phyloP scores from a whole-genome alignment of 1,139 yeast genomes.

The Yamadazyma atmosphaerica region DNA sequence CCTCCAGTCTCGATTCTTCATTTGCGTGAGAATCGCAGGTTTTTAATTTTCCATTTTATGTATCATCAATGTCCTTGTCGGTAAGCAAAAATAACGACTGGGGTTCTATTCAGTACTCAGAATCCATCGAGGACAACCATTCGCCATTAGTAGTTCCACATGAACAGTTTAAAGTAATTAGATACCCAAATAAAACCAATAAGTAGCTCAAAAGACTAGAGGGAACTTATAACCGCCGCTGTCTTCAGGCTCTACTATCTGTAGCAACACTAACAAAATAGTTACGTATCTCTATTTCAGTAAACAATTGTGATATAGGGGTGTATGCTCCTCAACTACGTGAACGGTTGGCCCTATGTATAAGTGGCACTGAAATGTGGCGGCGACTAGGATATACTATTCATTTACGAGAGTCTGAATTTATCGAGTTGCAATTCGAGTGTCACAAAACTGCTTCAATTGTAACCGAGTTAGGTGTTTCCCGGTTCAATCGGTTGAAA shows the following conservation, averaged over 20 bases:
- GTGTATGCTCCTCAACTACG: not conserved
- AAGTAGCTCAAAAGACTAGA: too few relatives aligned
- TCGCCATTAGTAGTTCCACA: not conserved
- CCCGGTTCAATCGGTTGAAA: conserved; percentile 3
- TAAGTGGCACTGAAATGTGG: not conserved
- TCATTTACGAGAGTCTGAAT: not conserved
- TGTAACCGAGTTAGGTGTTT: not conserved
- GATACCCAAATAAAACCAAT: not conserved
- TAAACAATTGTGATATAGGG: not conserved
- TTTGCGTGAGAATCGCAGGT: too few relatives aligned
- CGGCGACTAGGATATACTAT: not conserved
- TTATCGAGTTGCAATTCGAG: conserved; percentile 1
- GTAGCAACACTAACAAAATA: not conserved
- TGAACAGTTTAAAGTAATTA: not conserved
- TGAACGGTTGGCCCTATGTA: not conserved
- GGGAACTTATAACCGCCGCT: too few relatives aligned
- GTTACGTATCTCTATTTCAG: not conserved
- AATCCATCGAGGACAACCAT: not conserved
- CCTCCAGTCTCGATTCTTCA: too few relatives aligned
- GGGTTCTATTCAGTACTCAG: not conserved
- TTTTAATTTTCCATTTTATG: too few relatives aligned
- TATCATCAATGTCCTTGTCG: not conserved
- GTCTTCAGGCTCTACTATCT: not conserved
- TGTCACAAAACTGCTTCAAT: not conserved
- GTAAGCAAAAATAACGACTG: not conserved